Evolutionary conservation across 176 grass and related monocot species (phyloP), one percentile per base, ranked within the genome.

Genomic region (Paspalum notatum): DNA sequence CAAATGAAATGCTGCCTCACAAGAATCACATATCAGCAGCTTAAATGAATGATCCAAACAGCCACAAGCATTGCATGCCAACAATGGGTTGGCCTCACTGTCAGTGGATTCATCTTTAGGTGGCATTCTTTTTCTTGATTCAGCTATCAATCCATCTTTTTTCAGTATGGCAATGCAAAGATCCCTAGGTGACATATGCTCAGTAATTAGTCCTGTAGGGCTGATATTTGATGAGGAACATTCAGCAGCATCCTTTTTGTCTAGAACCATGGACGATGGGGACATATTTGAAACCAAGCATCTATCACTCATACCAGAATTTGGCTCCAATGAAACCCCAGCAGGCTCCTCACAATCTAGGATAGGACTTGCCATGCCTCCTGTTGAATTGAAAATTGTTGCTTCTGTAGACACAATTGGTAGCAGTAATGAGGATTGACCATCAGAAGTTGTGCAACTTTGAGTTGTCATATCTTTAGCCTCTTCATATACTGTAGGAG

Each of bases 21-120:
- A 99, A 55, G 68, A 81, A 75, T 99, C 96, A 74, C 96, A 99
- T 83, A 95, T 88, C 71, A 99, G 83, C 92, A 99, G 88, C 54
- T 95, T 91, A 37, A 65, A 46, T 56, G 90, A 82, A 84, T 84
- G 58, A 61, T 87, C 96, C n/a, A 72, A 58, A 18, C 39, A 44
- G 44, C 70, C 73, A 49, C 96, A 99, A 60, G 49, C 66, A 74
- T 91, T 89, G 84, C 96, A 99, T 72, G 15, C 17, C 71, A 88
- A 66, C 69, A 83, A 79, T 60, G 20, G 38, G 39, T 72, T 95
- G n/a, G 63, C 66, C 81, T 83, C 74, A 77, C 67, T 18, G 62
- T 68, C 55, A 76, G 38, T 77, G 20, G 74, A 76, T 59, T 77
- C 67, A 56, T 87, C 74, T 65, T 41, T 60, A 71, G 13, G 58